These are phyloP conservation scores for Epichloe hybrida DNA, from an alignment of 2,329 filamentous ascomycete species.

Conservation along the genomic window DNA sequence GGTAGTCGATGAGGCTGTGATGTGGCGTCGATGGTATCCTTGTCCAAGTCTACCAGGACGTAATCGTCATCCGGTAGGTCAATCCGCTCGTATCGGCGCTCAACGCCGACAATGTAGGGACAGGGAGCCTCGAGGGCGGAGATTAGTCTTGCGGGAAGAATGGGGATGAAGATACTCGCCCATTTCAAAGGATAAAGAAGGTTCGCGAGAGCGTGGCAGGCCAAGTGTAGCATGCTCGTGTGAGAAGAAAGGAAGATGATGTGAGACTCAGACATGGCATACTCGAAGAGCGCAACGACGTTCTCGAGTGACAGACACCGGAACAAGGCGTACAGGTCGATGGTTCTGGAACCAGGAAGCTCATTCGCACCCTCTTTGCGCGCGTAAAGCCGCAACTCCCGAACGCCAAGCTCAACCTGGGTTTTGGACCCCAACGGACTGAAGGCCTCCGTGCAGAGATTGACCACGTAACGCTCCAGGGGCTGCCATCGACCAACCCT, in stretches of 20 bases:
- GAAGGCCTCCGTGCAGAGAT: conserved; percentile 88
- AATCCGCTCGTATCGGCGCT: no score
- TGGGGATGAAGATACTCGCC: conserved; percentile 87
- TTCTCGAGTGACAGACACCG: conserved; percentile 81
- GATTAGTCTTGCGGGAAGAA: conserved; percentile 75
- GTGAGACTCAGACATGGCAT: conserved; percentile 79
- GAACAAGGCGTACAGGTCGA: conserved; percentile 88
- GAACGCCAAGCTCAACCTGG: conserved; percentile 81
- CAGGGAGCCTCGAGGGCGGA: conserved; percentile 85
- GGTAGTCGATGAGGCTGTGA: conserved; percentile 65
- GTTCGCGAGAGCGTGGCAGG: conserved; percentile 73
- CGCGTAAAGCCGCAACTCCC: conserved; percentile 83
- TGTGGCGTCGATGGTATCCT: conserved; percentile 79
- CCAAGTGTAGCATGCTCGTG: conserved; percentile 89
- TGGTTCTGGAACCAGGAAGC: conserved; percentile 78
- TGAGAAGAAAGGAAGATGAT: conserved; percentile 95
- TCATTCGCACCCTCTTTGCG: conserved; percentile 89
- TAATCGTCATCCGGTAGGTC: conserved; percentile 91
- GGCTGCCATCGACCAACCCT: conserved; percentile 92
- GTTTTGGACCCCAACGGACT: conserved; percentile 88
- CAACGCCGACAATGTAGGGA: no score
- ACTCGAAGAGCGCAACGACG: conserved; percentile 85
- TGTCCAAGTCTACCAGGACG: conserved; percentile 85
- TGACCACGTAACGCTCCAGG: conserved; percentile 90
- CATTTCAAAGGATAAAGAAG: conserved; percentile 84